These are phyloP conservation scores for Capsella bursapastoris DNA, from an alignment of 345 rosid species.

Conservation along the genomic window DNA sequence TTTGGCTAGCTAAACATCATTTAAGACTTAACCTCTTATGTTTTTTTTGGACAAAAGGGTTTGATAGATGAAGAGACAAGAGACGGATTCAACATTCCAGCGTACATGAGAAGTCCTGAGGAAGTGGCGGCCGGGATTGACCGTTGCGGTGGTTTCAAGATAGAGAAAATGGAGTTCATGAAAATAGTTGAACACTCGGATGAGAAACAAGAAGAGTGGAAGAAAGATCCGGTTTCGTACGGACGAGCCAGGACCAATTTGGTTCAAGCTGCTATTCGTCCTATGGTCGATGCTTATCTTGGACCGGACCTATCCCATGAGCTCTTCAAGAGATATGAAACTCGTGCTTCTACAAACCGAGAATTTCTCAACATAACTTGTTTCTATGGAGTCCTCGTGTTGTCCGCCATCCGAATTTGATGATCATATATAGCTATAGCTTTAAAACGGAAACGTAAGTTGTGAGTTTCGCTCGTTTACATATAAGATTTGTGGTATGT, in stretches of 20 bases:
- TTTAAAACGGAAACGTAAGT: neutral
- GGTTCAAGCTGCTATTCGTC: slow-evolving; percentile 59
- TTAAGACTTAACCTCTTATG: neutral
- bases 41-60: slow-evolving; percentile 45
- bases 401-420: slow-evolving; percentile 50
- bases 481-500: slow-evolving; percentile 10
- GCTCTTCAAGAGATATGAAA: slow-evolving; percentile 53
- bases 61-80: slow-evolving; percentile 60
- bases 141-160: slow-evolving; percentile 59
- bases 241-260: slow-evolving; percentile 61
- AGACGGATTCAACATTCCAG: slow-evolving; percentile 65
- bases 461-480: slow-evolving; percentile 11
- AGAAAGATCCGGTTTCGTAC: slow-evolving; percentile 55
- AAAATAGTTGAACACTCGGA: slow-evolving; percentile 51
- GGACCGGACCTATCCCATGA: slow-evolving; percentile 53
- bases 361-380: slow-evolving; percentile 54
- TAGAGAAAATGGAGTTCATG: slow-evolving; percentile 56
- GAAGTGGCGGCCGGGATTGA: slow-evolving; percentile 55
- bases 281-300: slow-evolving; percentile 56
- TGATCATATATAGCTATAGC: neutral
- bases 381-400: slow-evolving; percentile 57
- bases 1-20: neutral
- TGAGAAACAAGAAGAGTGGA: slow-evolving; percentile 59
- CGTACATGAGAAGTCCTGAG: slow-evolving; percentile 66
- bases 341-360: slow-evolving; percentile 49